Evolutionary conservation across 179 eudicot species (phyloP).

Genomic region (Beta macrorhiza): DNA sequence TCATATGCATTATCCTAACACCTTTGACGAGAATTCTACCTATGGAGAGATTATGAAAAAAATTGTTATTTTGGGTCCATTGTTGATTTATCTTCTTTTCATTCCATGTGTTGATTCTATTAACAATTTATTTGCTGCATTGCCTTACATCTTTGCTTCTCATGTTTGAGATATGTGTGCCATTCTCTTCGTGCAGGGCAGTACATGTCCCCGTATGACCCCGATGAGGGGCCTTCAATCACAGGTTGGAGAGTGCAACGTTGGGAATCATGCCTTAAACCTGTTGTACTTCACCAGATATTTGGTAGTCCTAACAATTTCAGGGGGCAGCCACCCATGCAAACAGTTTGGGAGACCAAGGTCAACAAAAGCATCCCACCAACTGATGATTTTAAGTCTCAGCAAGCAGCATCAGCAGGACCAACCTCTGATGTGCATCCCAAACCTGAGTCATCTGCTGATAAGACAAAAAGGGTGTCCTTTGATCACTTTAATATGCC

Average conservation of each 20-base stretch:
- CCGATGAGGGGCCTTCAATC: constrained; percentile 97
- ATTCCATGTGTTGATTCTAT: background rate
- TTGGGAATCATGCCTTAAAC: constrained; percentile 94
- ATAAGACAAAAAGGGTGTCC: constrained; percentile 61
- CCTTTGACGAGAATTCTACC: background rate
- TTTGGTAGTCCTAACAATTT: constrained; percentile 92
- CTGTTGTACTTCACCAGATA: constrained; percentile 93
- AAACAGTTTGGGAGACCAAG: constrained; percentile 95
- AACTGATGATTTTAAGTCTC: constrained; percentile 57
- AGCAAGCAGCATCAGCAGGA: constrained; percentile 40
- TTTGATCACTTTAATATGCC: constrained; percentile 98
- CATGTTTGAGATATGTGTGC: constrained; percentile 14
- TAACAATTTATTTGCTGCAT: background rate
- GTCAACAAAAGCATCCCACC: constrained; percentile 86
- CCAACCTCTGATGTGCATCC: constrained; percentile 37
- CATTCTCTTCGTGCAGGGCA: constrained; percentile 56
- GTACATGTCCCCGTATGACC: constrained; percentile 99
- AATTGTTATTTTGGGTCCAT: background rate
- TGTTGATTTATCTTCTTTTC: constrained; percentile 2
- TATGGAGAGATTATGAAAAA: background rate
- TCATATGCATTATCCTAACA: background rate
- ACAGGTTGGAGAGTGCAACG: constrained; percentile 99
- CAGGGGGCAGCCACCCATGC: constrained; percentile 95
- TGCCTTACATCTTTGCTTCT: constrained; percentile 10
- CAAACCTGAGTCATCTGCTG: constrained; percentile 49